These are phyloP conservation scores for Coemansia sp. DNA, from an alignment of 192 early-diverging fungal genomes.

Conservation along the genomic window DNA sequence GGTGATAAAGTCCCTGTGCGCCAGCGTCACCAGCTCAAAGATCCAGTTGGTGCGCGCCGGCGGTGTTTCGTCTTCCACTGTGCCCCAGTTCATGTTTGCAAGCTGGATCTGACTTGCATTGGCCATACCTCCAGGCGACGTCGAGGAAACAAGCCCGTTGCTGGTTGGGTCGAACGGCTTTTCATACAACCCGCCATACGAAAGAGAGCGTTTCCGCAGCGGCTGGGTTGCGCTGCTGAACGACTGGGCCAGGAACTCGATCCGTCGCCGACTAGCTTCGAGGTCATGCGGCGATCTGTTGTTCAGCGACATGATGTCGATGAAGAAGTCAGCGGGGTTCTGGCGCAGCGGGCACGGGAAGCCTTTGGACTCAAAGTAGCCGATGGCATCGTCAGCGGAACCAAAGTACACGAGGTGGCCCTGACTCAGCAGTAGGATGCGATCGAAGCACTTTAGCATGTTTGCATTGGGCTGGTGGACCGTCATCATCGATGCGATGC, in stretches of 20 bases:
- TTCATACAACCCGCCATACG: constrained; percentile 49
- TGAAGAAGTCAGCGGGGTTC: constrained; percentile 86
- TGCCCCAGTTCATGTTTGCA: constrained; percentile 15
- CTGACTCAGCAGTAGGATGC: constrained; percentile 79
- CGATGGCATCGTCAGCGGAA: constrained; percentile 59
- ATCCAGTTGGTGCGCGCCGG: constrained; percentile 41
- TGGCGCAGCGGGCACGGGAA: constrained; percentile 82
- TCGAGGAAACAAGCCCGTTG: neutral
- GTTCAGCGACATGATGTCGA: constrained; percentile 55
- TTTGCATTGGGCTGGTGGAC: constrained; percentile 95
- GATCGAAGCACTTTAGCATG: constrained; percentile 89
- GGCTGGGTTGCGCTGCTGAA: constrained; percentile 27
- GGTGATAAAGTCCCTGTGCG: constrained; percentile 45
- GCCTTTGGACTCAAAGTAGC: constrained; percentile 74
- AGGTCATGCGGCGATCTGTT: constrained; percentile 51
- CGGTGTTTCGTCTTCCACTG: constrained; percentile 21
- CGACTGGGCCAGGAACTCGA: constrained; percentile 36
- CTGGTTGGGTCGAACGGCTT: constrained; percentile 23
- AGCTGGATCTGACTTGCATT: constrained; percentile 6
- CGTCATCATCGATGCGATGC: constrained; percentile 84
- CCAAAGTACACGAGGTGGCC: constrained; percentile 86
- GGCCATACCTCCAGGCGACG: neutral
- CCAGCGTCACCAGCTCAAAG: constrained; percentile 40
- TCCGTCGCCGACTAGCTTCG: constrained; percentile 34
- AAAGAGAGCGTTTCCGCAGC: constrained; percentile 39